phyloP scores from a whole-genome alignment of 768 basidiomycete genomes.

The Pulveroboletus sp. region DNA sequence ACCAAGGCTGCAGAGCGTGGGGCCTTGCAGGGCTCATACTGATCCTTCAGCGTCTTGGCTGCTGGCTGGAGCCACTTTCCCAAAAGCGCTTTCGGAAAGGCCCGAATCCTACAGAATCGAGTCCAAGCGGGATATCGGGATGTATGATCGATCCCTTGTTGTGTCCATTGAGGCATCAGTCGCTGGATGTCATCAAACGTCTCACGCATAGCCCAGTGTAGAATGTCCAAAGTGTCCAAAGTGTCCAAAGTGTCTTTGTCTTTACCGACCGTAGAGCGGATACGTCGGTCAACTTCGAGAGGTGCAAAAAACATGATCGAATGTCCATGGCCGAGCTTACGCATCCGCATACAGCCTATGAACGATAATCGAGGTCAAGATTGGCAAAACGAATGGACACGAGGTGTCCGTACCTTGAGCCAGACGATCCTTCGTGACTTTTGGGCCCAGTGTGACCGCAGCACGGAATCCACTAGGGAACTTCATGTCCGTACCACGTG shows the following conservation, averaged over 20 bases:
- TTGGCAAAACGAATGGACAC: background rate
- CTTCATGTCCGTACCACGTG: conserved; percentile 34
- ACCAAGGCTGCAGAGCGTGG: no score
- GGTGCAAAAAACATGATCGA: conserved; percentile 47
- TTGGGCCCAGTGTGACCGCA: conserved; percentile 36
- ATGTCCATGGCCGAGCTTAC: conserved; percentile 44
- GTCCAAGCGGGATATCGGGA: conserved; percentile 25
- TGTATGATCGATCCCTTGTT: conserved; percentile 39
- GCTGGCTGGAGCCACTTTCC: conserved; percentile 38
- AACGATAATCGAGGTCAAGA: background rate
- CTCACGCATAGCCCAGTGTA: conserved; percentile 43
- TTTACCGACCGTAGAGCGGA: conserved; percentile 28
- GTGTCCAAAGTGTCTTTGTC: background rate
- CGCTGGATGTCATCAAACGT: conserved; percentile 40
- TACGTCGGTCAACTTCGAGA: conserved; percentile 38
- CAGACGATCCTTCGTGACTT: conserved; percentile 35
- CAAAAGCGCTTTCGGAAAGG: background rate
- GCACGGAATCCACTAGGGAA: conserved; percentile 32
- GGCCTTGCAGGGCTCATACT: conserved; percentile 22
- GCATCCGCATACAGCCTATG: conserved; percentile 53
- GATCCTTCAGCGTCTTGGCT: conserved; percentile 33
- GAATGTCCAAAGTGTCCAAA: conserved; percentile 34
- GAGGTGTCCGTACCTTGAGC: conserved; percentile 26
- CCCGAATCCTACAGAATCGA: conserved; percentile 4
- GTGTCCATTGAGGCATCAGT: conserved; percentile 39